Base-by-base conservation (phyloP, 2,329 filamentous ascomycete species). In the Verticillium tricorpus region DNA sequence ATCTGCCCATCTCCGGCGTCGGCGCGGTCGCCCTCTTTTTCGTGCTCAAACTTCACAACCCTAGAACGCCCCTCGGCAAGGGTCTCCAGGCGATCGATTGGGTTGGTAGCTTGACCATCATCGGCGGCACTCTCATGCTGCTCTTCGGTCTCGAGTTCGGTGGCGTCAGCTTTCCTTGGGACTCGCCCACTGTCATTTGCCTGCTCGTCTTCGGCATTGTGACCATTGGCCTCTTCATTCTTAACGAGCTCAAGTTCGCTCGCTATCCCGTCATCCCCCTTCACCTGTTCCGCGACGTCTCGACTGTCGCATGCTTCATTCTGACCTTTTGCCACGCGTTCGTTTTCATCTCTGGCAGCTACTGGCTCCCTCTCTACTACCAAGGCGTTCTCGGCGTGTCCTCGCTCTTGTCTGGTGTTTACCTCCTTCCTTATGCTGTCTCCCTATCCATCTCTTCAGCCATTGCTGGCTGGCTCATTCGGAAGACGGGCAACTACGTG, bases 301-400 rank as follows among this genome's bases (percentile, higher is more conserved):
- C 86, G 1, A 88, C 85, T 60, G 70, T 85, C 12, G 87, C 87
- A 0, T 77, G 80, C 4, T 79, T 89, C n/a, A 68, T 65, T 3
- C 73, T 81, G 2, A 74, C 71, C 40, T 77, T 80, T 58, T 76
- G 77, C 61, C 80, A 84, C 63, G 76, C 75, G 0, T 77, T 87
- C 68, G 82, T 86, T 37, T 89, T 89, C 72, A 88, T 90, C 50
- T 85, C 82, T 0, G 80, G 80, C 1, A 84, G 86, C 58, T 93
- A 91, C 73, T 93, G 90, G 68, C 77, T 92, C 31, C 90, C 90
- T 0, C 79, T 92, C 0, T 93, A 89, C 73, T 88, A 91, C 60
- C 90, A 93, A 70, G 82, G 86, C 2, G 89, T 88, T 0, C 81
- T 88, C 2, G 81, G 81, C 58, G 85, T 84, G 1, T 80, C 81